A percentile compares a stretch with the other conserved stretches of the same genome.
These are phyloP conservation scores for Diaporthe sp. DNA, from an alignment of 2,329 filamentous ascomycete genomes.

Conservation along the genomic window DNA sequence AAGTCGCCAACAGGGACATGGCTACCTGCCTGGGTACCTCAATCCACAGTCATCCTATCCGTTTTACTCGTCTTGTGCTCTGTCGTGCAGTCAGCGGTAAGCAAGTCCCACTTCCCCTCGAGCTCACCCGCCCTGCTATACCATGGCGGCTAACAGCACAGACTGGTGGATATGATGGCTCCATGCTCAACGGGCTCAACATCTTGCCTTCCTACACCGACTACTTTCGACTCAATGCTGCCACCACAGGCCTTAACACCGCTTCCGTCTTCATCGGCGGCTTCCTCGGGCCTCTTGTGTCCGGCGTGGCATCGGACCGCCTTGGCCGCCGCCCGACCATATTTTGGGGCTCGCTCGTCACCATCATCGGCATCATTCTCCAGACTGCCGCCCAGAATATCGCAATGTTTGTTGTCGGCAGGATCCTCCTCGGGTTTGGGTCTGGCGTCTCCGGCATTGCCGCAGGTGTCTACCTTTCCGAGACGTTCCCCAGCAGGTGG, in stretches of 20 bases:
- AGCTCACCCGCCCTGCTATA: not conserved
- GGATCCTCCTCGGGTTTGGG: slow-evolving; percentile 61
- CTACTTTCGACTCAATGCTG: slow-evolving; percentile 65
- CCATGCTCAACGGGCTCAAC: slow-evolving; percentile 67
- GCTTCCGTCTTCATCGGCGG: slow-evolving; percentile 65
- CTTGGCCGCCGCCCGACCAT: slow-evolving; percentile 56
- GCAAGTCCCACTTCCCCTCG: slow-evolving; percentile 19
- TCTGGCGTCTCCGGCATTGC: slow-evolving; percentile 53
- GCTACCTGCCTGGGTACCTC: slow-evolving; percentile 58
- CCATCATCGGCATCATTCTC: slow-evolving; percentile 55
- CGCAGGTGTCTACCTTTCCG: slow-evolving; percentile 58
- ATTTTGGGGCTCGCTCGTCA: slow-evolving; percentile 52
- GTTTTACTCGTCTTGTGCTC: slow-evolving; percentile 55
- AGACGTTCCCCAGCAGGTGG: slow-evolving; percentile 57
- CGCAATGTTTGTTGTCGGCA: slow-evolving; percentile 60
- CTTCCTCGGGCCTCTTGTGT: slow-evolving; percentile 55
- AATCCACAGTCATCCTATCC: slow-evolving; percentile 51
- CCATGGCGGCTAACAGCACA: slow-evolving; percentile 39
- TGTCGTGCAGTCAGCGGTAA: slow-evolving; percentile 55
- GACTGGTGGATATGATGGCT: slow-evolving; percentile 56
- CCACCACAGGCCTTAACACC: slow-evolving; percentile 65
- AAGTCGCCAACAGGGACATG: slow-evolving; percentile 54
- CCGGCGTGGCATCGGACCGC: slow-evolving; percentile 53
- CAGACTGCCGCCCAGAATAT: slow-evolving; percentile 61
- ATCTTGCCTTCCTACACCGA: slow-evolving; percentile 66